Percentiles rank a stretch among this genome's conserved stretches.
These are phyloP conservation scores for Cladophialophora chaetospira DNA, from an alignment of 2,329 filamentous ascomycete genomes.

Conservation along the genomic window DNA sequence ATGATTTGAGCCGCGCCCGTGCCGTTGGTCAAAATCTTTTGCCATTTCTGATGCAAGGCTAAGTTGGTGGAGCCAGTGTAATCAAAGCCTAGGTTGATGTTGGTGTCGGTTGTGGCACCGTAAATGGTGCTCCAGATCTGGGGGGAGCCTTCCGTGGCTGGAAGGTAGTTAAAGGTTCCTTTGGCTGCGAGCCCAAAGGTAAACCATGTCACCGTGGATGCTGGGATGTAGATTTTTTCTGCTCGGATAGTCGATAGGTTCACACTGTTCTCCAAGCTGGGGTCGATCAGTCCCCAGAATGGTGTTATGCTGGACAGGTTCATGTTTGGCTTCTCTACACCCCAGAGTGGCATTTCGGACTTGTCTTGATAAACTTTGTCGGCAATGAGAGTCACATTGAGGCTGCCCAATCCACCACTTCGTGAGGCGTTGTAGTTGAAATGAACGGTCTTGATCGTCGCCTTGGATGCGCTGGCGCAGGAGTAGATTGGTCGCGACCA, in stretches of 20 bases:
- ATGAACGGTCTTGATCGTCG: slow-evolving; percentile 49
- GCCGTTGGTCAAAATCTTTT: slow-evolving; percentile 38
- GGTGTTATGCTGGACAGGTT: slow-evolving; percentile 34
- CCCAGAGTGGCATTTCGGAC: slow-evolving; percentile 40
- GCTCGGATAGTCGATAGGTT: slow-evolving; percentile 35
- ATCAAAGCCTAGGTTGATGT: slow-evolving; percentile 33
- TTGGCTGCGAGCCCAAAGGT: not conserved
- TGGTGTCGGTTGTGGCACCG: not conserved
- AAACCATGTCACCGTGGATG: not conserved
- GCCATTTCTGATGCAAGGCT: slow-evolving; percentile 47
- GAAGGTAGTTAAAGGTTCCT: not conserved
- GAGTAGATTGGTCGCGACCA: slow-evolving; percentile 50
- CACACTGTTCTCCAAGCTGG: slow-evolving; percentile 38
- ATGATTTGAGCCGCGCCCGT: slow-evolving; percentile 40
- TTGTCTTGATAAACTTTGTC: slow-evolving; percentile 42
- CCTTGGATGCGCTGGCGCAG: slow-evolving; percentile 47
- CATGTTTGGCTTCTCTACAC: slow-evolving; percentile 41
- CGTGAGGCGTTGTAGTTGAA: slow-evolving; percentile 44
- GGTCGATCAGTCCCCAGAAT: slow-evolving; percentile 44
- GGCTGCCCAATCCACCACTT: slow-evolving; percentile 34
- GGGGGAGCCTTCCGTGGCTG: not conserved
- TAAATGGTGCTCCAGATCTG: not conserved
- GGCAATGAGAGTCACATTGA: slow-evolving; percentile 37
- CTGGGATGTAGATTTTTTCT: slow-evolving; percentile 35
- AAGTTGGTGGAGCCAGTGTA: slow-evolving; percentile 43